Conservation (phyloP, 257 asterid genomes). For the Verbena officinalis region DNA sequence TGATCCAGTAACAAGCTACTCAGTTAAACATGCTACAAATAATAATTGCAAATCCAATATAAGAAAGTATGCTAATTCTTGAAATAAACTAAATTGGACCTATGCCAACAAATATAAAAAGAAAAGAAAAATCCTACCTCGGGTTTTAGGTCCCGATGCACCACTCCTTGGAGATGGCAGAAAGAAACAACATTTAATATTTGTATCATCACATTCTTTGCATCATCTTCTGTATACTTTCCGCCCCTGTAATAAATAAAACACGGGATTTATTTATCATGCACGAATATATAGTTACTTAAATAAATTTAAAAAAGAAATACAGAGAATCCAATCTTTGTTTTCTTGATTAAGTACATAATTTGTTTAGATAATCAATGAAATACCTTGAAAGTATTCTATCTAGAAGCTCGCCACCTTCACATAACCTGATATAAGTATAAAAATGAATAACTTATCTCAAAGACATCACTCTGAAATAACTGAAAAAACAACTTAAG, state of each 20-base stretch:
- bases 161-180: conserved; percentile 93
- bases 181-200: conserved; percentile 71
- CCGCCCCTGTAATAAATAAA: conserved; percentile 59
- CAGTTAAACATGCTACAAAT: conserved; percentile 33
- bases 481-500: conserved; percentile 8
- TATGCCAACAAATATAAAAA: too few species aligned
- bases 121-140: conserved; percentile 49
- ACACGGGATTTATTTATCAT: conserved; percentile 12
- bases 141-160: conserved; percentile 89
- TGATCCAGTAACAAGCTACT: conserved; percentile 47
- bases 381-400: conserved; percentile 78
- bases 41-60: conserved; percentile 5
- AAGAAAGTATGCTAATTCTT: not conserved
- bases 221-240: conserved; percentile 77
- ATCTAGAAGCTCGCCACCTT: conserved; percentile 93
- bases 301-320: too few species aligned
- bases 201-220: conserved; percentile 73
- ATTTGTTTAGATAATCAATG: not conserved
- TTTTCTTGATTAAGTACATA: not conserved
- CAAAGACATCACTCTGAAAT: conserved; percentile 14
- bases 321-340: not conserved
- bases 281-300: not conserved
- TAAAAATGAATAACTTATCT: conserved; percentile 20
- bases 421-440: conserved; percentile 69
- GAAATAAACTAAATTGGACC: not conserved